phyloP scores from a whole-genome alignment of 208 protist genomes.

The Naegleria lovaniensis region DNA sequence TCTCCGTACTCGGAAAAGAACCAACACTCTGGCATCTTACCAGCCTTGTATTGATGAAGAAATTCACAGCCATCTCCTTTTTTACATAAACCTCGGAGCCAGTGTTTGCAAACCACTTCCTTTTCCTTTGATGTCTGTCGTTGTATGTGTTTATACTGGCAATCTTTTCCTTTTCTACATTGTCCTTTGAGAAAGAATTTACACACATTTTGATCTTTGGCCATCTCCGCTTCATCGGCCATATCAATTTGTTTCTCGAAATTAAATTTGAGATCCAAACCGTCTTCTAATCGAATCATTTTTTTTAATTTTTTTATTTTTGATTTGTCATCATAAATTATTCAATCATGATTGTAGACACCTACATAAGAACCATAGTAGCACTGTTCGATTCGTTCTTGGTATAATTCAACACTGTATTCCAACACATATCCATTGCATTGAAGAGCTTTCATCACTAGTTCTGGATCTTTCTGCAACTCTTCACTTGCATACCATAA shows the following conservation, averaged over 20 bases:
- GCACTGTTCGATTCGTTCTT: too few relatives aligned
- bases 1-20: conserved; percentile 88
- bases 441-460: too few relatives aligned
- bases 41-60: conserved; percentile 86
- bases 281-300: background rate
- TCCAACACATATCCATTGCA: too few relatives aligned
- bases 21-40: conserved; percentile 86
- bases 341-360: too few relatives aligned
- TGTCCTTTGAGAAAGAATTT: conserved; percentile 34
- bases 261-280: background rate
- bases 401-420: too few relatives aligned
- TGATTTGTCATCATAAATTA: background rate
- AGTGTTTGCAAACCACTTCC: conserved; percentile 89
- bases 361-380: too few relatives aligned
- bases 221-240: background rate
- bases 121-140: conserved; percentile 37
- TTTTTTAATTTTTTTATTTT: background rate
- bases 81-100: conserved; percentile 88
- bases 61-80: conserved; percentile 90
- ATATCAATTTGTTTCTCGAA: background rate
- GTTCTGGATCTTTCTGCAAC: too few relatives aligned
- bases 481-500: too few relatives aligned
- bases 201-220: conserved; percentile 17
- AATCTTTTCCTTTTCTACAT: conserved; percentile 38
- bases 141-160: conserved; percentile 29